Evolutionary conservation across 495 filamentous ascomycete species (phyloP), one percentile per base, ranked within the genome.

Genomic region (Amphirosellinia nigrospora): DNA sequence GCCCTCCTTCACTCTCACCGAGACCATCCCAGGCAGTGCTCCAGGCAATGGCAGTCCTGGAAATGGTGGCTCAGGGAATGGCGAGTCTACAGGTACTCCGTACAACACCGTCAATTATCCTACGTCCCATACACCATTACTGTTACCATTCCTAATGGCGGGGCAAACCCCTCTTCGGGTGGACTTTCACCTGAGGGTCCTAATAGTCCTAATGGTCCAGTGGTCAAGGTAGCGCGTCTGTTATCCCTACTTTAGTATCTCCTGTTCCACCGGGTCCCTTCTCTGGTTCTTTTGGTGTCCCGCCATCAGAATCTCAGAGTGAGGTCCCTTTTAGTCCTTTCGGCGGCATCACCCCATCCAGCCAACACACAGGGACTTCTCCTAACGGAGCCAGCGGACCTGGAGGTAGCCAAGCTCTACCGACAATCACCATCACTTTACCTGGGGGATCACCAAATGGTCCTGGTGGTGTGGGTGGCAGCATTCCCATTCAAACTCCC

Each of bases 371-470:
- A 26, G 71, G 61, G 30, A 70, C 64, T 43, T n/a, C 52, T 34
- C 53, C 74, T n/a, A 66, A 58, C 46, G 74, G 73, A 60, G 69
- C 55, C 34, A 61, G 70, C 43, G 71, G 71, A 45, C 19, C 64
- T 11, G 34, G 59, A 52, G 70, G 70, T 26, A 70, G 38, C 46
- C 66, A 70, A 21, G 67, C 71, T 43, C 60, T 75, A 15, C 59
- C 68, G 59, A 77, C 75, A 8, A 68, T 77, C 38, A 77, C 75
- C 13, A 58, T 77, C 52, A 75, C 75, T 39, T 67, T 70, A 38
- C 71, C 75, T 64, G 69, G 60, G 9, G 69, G 21, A 11, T 70
- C 71, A 38, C 63, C 74, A 55, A 70, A 58, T 71, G 66, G 64
- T 41, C 52, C 66, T 46, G 70, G 71, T 36, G 69, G 64, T 53